Base-by-base conservation (phyloP, 371 early-diverging fungal species). In the Mucor piriformis region DNA sequence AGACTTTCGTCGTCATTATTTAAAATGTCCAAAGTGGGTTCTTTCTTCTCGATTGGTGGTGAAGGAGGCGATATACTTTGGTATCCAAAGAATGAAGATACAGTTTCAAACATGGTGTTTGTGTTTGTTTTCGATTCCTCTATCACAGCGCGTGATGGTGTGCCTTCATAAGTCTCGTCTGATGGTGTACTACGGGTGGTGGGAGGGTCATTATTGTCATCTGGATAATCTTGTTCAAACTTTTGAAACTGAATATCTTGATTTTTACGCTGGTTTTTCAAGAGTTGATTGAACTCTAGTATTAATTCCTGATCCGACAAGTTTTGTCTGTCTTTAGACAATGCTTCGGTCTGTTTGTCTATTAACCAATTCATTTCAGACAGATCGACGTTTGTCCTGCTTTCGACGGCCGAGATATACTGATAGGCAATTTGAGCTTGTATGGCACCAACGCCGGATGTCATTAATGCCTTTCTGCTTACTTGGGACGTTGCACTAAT, bases 381-480 rank as follows among this genome's bases (percentile, higher is more conserved):
- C 0, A 44, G n/a, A 32, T 63, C 60, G 7, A 52, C 18, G 2
- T 60, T 56, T n/a, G 43, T 34, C 3, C 18, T 8, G 1, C 37
- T 23, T 10, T 47, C 21, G n/a, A 7, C 34, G 32, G 2, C 4
- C 50, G 49, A 74, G 18, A 63, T 54, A 77, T 43, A 63, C 0
- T 42, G 59, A 82, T 64, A 87, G 70, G 67, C 86, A 79, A 69
- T 87, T 79, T 64, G 79, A 79, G 72, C 84, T 73, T 52, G 87
- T 33, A 90, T 71, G 12, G 88, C 89, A 6, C 90, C 91, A 23
- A 87, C 70, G 43, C 86, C 89, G 75, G 63, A 73, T 73, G 20
- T 80, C 77, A 20, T 80, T 59, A 2, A 75, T 66, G 55, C 71
- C 53, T 77, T 73, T 52, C 85, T 74, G 35, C 81, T 79, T 18